Evolutionary conservation across 306 rosid species (phyloP), one percentile per base, ranked within the genome.

Genomic region (Vigna trinervia): DNA sequence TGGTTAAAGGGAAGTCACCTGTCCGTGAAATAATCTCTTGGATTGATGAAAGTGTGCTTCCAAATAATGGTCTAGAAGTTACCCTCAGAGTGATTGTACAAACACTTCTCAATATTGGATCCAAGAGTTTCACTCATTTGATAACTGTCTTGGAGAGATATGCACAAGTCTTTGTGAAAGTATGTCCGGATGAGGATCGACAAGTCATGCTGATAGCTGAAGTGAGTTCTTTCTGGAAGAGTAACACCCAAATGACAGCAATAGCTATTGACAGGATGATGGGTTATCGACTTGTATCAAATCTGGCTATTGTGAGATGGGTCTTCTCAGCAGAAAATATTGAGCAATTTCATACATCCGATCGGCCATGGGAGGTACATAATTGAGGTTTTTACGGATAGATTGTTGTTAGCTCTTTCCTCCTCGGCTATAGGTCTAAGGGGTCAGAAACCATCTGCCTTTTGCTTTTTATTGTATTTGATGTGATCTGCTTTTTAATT

Each of bases 261-360:
- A 83, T 96, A 85, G 90, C 94, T 30, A 86, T 96, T 88, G 99
- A 96, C 79, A 91, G 99, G 86, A 96, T 96, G 99, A 96, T 96
- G 99, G 97, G 99, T 51, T 96, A 96, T 75, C 86, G 98, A 39
- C 93, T 96, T 57, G 83, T 96, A 75, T 96, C 98, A 84, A 96
- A 96, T 87, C 79, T 96, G 81, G 96, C 98, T 78, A 92, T 96
- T 75, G 87, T 96, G 76, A 91, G 88, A 89, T 95, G 99, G 99
- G 93, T 89, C 84, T 95, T 95, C 84, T 92, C 94, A 70, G 78
- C 90, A 5, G 93, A 91, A 81, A 95, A 95, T 77, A 72, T 88
- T 61, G 91, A 90, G 82, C 96, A 83, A 71, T 95, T 90, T 87
- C 98, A 95, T 84, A 86, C 88, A 12, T 91, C 98, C 8, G 99